Conservation (phyloP, 2,329 filamentous ascomycete genomes). For the Diplodia seriata region DNA sequence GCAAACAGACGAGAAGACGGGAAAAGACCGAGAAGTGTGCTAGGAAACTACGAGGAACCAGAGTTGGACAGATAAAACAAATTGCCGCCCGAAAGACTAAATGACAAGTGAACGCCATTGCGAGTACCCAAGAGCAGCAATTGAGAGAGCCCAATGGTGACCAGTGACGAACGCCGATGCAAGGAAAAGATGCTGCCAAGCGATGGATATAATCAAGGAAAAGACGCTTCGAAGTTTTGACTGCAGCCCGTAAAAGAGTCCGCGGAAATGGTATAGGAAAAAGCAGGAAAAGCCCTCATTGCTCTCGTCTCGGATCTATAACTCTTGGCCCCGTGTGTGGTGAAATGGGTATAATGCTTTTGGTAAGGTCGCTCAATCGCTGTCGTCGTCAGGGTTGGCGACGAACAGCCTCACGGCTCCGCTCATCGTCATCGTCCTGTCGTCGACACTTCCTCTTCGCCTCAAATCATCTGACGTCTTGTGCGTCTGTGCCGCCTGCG, state of each 20-base stretch:
- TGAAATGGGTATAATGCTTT: conserved; percentile 31
- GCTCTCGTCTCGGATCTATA: conserved; percentile 28
- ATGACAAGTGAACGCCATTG: conserved; percentile 22
- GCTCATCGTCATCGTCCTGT: conserved; percentile 76
- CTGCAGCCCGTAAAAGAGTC: conserved; percentile 21
- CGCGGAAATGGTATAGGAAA: conserved; percentile 28
- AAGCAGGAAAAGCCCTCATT: conserved; percentile 23
- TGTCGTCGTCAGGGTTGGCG: conserved; percentile 76
- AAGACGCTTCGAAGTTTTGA: conserved; percentile 27
- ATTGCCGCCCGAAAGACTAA: conserved; percentile 17
- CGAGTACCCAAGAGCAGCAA: conserved; percentile 23
- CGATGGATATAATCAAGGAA: conserved; percentile 23
- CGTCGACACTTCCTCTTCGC: conserved; percentile 82
- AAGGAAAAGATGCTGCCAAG: conserved; percentile 29
- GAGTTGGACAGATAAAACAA: conserved; percentile 18
- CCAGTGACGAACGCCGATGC: conserved; percentile 26
- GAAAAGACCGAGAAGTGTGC: conserved; percentile 16
- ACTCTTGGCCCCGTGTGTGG: conserved; percentile 26
- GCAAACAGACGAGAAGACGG: conserved; percentile 7
- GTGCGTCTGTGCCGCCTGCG: conserved; percentile 51
- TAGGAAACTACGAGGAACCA: conserved; percentile 23
- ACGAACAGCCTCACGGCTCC: conserved; percentile 76
- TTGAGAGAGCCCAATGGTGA: conserved; percentile 15
- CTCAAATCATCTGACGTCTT: conserved; percentile 70
- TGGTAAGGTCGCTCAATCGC: conserved; percentile 46